phyloP scores from a whole-genome alignment of 768 basidiomycete genomes.

The Coprinellus micaceus region DNA sequence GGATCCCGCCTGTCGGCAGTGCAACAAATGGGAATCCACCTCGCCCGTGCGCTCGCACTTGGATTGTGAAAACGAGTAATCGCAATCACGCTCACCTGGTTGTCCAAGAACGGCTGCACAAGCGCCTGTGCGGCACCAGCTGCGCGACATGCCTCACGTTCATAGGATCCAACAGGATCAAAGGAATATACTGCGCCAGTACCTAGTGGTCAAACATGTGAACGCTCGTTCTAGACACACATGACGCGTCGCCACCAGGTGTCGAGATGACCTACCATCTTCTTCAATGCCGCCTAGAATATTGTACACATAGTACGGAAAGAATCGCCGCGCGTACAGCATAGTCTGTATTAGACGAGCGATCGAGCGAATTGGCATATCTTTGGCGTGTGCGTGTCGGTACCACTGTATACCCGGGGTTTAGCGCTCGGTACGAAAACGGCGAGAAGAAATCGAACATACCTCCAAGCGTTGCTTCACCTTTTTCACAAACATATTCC shows the following conservation, averaged over 20 bases:
- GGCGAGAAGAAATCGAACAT: slow-evolving; percentile 28
- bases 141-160: slow-evolving; percentile 94
- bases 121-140: slow-evolving; percentile 94
- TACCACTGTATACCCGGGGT: slow-evolving; percentile 70
- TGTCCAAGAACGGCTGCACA: slow-evolving; percentile 97
- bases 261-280: slow-evolving; percentile 62
- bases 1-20: slow-evolving; percentile 27
- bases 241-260: slow-evolving; percentile 9
- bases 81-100: slow-evolving; percentile 67
- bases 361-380: slow-evolving; percentile 94
- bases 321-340: slow-evolving; percentile 94
- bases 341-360: slow-evolving; percentile 98
- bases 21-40: slow-evolving; percentile 17
- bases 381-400: slow-evolving; percentile 92
- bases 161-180: slow-evolving; percentile 97
- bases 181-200: slow-evolving; percentile 99
- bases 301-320: slow-evolving; percentile 98
- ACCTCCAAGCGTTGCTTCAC: slow-evolving; percentile 95
- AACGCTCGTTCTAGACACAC: slow-evolving; percentile 16
- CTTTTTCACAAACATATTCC: slow-evolving; percentile 95
- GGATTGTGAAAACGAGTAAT: background rate
- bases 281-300: slow-evolving; percentile 95
- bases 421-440: slow-evolving; percentile 3
- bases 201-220: slow-evolving; percentile 44
- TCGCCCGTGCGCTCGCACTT: slow-evolving; percentile 12